Evolutionary conservation across 352 stramenopile species (phyloP).

Genomic region (Globisporangium paroecandrum): DNA sequence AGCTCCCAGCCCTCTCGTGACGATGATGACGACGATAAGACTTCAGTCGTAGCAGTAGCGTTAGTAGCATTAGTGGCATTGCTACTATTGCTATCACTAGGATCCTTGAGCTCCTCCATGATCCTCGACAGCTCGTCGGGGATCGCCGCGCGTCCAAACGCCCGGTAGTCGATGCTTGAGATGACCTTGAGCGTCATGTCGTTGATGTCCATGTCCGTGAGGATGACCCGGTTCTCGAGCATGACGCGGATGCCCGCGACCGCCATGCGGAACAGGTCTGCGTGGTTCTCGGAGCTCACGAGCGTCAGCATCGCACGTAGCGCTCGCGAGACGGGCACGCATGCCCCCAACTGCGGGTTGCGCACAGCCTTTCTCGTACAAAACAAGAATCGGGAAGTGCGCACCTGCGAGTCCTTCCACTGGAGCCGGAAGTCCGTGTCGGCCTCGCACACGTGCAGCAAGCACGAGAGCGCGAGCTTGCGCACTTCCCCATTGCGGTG

Average conservation of each 20-base stretch:
- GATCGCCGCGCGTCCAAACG: conserved; percentile 77
- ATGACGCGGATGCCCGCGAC: conserved; percentile 67
- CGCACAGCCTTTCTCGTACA: conserved; percentile 34
- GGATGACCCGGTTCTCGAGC: conserved; percentile 76
- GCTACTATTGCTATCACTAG: not conserved
- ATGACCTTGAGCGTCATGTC: conserved; percentile 77
- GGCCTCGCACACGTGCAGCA: conserved; percentile 70
- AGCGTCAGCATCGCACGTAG: conserved; percentile 68
- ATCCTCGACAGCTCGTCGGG: conserved; percentile 45
- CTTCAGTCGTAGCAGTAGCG: not conserved
- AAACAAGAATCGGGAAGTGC: conserved; percentile 79
- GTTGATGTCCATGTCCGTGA: conserved; percentile 83
- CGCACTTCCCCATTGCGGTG: conserved; percentile 66
- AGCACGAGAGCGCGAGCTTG: conserved; percentile 52
- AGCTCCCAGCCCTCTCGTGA: conserved; percentile 16
- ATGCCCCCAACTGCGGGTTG: conserved; percentile 39
- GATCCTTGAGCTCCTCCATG: conserved; percentile 19
- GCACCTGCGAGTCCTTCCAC: conserved; percentile 57
- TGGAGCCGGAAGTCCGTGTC: conserved; percentile 60
- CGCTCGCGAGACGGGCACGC: conserved; percentile 54
- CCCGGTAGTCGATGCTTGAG: conserved; percentile 77
- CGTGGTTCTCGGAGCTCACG: conserved; percentile 69
- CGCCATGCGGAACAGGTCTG: conserved; percentile 69
- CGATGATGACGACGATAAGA: conserved; percentile 6
- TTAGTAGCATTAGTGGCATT: not conserved